phyloP scores from a whole-genome alignment of 306 rosid species.

The Parietaria judaica region DNA sequence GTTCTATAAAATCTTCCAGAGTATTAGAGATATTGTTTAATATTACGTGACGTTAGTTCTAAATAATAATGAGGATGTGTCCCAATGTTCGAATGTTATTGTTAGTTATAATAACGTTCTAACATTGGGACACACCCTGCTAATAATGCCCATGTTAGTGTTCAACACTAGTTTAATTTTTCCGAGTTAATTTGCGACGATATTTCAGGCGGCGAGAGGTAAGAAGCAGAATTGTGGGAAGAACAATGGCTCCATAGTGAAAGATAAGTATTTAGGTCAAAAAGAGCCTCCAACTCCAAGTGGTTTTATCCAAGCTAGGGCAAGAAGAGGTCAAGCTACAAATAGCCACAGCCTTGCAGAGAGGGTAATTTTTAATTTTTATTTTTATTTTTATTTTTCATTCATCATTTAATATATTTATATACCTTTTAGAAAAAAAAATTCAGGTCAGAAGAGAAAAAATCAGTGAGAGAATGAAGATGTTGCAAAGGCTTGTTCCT shows the following conservation, averaged over 20 bases:
- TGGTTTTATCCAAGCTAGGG: constrained; percentile 87
- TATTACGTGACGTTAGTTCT: too few relatives aligned
- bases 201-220: constrained; percentile 20
- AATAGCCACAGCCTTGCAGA: constrained; percentile 99
- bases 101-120: too few relatives aligned
- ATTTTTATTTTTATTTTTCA: not conserved
- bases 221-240: constrained; percentile 49
- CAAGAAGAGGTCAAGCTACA: constrained; percentile 96
- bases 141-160: too few relatives aligned
- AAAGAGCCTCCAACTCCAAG: constrained; percentile 64
- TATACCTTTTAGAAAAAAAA: not conserved
- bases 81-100: too few relatives aligned
- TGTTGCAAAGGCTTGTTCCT: constrained; percentile 76
- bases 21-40: too few relatives aligned
- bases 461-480: constrained; percentile 92
- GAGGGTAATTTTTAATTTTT: constrained; percentile 43
- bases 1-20: too few relatives aligned
- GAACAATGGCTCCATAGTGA: constrained; percentile 18
- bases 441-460: constrained; percentile 91
- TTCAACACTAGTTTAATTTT: too few relatives aligned
- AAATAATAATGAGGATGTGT: too few relatives aligned
- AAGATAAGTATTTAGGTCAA: not conserved
- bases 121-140: too few relatives aligned
- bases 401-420: not conserved
- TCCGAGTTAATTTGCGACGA: too few relatives aligned